Percentiles rank a stretch among this genome's conserved stretches.
phyloP scores from a whole-genome alignment of 202 grass and related monocot genomes.

The Hordeum pubiflorum region DNA sequence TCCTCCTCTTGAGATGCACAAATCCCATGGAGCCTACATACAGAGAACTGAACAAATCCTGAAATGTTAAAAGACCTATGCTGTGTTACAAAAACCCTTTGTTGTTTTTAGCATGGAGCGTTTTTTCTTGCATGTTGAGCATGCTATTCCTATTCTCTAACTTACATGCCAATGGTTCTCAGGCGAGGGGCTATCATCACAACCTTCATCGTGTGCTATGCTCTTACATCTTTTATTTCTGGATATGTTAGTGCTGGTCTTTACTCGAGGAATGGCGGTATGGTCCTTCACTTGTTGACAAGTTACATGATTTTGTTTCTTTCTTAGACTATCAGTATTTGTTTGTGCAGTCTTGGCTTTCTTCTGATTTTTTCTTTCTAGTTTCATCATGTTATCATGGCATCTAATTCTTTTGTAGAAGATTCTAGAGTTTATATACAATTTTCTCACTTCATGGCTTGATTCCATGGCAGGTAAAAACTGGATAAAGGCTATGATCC shows the following conservation, averaged over 20 bases:
- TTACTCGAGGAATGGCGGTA: constrained; percentile 91
- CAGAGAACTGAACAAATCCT: background rate
- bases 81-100: background rate
- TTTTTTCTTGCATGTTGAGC: background rate
- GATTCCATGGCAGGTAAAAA: constrained; percentile 63
- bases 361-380: background rate
- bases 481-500: constrained; percentile 84
- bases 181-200: constrained; percentile 92
- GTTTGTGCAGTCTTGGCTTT: background rate
- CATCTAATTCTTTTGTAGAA: background rate
- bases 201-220: constrained; percentile 96
- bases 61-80: background rate
- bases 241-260: constrained; percentile 86
- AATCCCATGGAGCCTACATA: background rate
- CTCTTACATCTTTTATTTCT: constrained; percentile 94
- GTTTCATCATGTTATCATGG: background rate
- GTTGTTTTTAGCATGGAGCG: background rate
- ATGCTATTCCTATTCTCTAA: constrained; percentile 31
- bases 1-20: background rate
- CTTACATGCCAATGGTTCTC: constrained; percentile 20
- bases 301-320: constrained; percentile 14
- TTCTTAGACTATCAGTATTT: background rate
- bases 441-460: background rate
- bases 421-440: background rate
- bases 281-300: constrained; percentile 23